Evolutionary conservation across 768 basidiomycete genomes (phyloP), one percentile per base, ranked within the genome.

Genomic region (Boletus rubescentipes): DNA sequence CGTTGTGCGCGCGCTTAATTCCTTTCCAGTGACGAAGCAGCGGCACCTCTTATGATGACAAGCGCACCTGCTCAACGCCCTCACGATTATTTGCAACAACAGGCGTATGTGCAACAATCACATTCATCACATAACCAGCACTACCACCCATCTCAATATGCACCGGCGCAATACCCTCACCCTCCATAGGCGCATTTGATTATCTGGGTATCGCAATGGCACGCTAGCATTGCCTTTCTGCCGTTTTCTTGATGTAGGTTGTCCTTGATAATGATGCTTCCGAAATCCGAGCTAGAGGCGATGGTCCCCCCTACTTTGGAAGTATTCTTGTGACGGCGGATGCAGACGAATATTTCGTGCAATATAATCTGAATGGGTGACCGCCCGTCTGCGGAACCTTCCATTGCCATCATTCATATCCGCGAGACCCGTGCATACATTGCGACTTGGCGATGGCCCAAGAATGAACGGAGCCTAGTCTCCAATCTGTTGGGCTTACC

Each of bases 11-110:
- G n/a, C 9, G 23, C 43, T 53, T 39, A 41, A 34, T 39, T 6
- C 39, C 20, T 20, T 46, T 53, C 11, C 18, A 69, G 68, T 14
- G 70, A 71, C 16, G 68, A 71, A 43, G 67, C 60, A 20, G 57
- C 61, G 21, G 45, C 46, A 3, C 57, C 60, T 16, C 52, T 66
- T 20, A 21, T 64, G 14, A 38, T 51, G 10, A 49, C 63, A n/a
- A n/a, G 46, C n/a, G 4, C 43, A 30, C 18, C 45, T 18, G 3
- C 46, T 26, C 61, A 45, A 30, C 58, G 29, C n/a, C 20, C 50
- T 20, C 59, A 44, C 10, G 37, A 36, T 2, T 52, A 55, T 38
- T 30, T 35, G 11, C 66, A 57, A 8, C 58, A 49, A 12, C 61
- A 46, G 12, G 42, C 9, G 8, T 44, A 61, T 18, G 35, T 23